Base-by-base conservation (phyloP, 2,329 filamentous ascomycete genomes). In the Zopfia rhizophila region DNA sequence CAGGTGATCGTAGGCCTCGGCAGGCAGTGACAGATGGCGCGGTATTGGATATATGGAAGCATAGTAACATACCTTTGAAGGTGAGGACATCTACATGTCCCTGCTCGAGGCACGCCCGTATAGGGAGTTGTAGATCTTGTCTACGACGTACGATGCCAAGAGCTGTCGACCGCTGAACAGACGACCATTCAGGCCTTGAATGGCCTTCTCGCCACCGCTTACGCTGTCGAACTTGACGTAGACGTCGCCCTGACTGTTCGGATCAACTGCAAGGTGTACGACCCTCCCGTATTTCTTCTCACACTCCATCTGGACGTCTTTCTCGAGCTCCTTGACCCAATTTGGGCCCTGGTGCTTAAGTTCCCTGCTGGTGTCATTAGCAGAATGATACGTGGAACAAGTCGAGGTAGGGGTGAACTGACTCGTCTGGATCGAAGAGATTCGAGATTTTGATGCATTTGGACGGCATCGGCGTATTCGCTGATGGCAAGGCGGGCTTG, bases 191-290 rank as follows among this genome's bases (percentile, higher is more conserved):
- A 99, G 85, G 68, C 94, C 94, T 73, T 96, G 95, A 77, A 97
- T 95, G 64, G 94, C 94, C 71, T 97, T 97, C 76, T 97, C 91
- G 70, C 93, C 93, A 63, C 93, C 93, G 72, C 92, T 86, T 53
- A 97, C 90, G 67, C 91, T 89, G 75, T 96, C 91, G 78, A 99
- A 99, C 75, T 99, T 99, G 73, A 99, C 86, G 75, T 96, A 99
- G 63, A 99, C 93, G 71, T 99, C 94, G 75, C 94, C 94, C 73
- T 89, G 85, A 35, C 91, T 94, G 77, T 96, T 95, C 59, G 89
- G 86, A 79, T 97, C 93, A 75, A 96, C 83, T 63, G 91, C 85
- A 75, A 97, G 95, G 84, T 99, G 94, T 73, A 97, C 91, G 66
- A 99, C 93, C 65, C 93, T 90, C 68, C 94, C 94, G 80, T 97